Percentiles rank a stretch among this genome's conserved stretches.
phyloP scores from a whole-genome alignment of 495 filamentous ascomycete species.

The Trichoderma erinaceum region DNA sequence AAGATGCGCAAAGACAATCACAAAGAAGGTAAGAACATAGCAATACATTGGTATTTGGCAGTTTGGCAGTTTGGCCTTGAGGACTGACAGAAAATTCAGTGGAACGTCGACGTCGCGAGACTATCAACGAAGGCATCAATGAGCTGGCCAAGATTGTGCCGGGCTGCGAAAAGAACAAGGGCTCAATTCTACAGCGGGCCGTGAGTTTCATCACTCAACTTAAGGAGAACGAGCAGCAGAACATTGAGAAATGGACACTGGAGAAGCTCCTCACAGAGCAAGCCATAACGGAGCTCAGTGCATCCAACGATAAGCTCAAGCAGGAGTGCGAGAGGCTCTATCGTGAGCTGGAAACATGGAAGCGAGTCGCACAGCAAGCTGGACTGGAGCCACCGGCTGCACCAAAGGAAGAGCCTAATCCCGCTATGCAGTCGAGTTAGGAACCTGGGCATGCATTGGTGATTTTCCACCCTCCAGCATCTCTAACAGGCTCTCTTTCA shows the following conservation, averaged over 20 bases:
- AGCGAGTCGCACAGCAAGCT: constrained; percentile 69
- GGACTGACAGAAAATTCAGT: constrained; percentile 47
- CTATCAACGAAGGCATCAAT: constrained; percentile 98
- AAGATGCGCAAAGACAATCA: constrained; percentile 96
- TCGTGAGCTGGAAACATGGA: constrained; percentile 77
- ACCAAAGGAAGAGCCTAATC: constrained; percentile 36
- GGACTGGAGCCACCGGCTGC: constrained; percentile 48
- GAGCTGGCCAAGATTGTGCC: constrained; percentile 97
- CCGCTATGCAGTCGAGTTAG: constrained; percentile 15
- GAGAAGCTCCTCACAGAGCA: constrained; percentile 94
- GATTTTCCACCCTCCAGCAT: not conserved
- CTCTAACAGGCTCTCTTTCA: not conserved
- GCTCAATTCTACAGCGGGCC: constrained; percentile 88
- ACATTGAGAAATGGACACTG: constrained; percentile 94
- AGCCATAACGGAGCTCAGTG: constrained; percentile 83
- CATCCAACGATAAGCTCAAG: constrained; percentile 86
- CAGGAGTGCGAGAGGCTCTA: constrained; percentile 64
- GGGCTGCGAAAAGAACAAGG: constrained; percentile 98
- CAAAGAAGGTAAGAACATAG: constrained; percentile 75
- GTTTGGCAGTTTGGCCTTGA: not conserved
- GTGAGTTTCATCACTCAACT: constrained; percentile 91
- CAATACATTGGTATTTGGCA: constrained; percentile 12
- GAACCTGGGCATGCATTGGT: not conserved
- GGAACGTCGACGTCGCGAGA: constrained; percentile 93
- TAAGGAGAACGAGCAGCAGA: constrained; percentile 87